These are phyloP conservation scores for Phoma herbarum DNA, from an alignment of 2,329 filamentous ascomycete species.

Conservation along the genomic window DNA sequence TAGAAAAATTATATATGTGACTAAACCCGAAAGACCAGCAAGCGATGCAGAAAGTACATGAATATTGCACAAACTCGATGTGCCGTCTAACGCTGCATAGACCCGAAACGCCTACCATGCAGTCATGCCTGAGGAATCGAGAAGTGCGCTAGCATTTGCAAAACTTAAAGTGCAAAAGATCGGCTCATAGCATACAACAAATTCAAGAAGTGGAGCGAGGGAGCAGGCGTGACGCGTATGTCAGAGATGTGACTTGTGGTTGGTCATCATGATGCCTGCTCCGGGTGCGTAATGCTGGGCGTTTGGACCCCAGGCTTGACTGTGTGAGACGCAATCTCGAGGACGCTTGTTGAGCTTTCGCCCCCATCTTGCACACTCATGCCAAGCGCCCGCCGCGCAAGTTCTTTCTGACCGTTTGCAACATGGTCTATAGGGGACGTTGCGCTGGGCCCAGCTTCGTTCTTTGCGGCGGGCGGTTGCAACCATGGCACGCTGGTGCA, in stretches of 20 bases:
- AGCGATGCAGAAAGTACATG: constrained; percentile 8
- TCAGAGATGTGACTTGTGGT: background rate
- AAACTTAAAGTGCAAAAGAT: background rate
- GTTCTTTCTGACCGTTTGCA: constrained; percentile 47
- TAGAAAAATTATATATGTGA: background rate
- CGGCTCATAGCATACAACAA: background rate
- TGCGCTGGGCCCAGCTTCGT: constrained; percentile 32
- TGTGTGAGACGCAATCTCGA: constrained; percentile 52
- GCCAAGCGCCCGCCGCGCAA: constrained; percentile 50
- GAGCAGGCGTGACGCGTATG: background rate
- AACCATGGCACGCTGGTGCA: constrained; percentile 78
- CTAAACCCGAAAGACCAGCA: constrained; percentile 3
- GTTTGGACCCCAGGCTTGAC: constrained; percentile 54
- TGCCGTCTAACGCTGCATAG: background rate
- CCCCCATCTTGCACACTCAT: constrained; percentile 50
- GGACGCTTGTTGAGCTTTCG: constrained; percentile 51
- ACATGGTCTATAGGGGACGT: constrained; percentile 37
- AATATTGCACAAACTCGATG: background rate
- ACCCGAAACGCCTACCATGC: constrained; percentile 19
- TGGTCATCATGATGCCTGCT: constrained; percentile 25
- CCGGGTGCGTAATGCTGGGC: constrained; percentile 42
- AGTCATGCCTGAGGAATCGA: constrained; percentile 1
- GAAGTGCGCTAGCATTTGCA: constrained; percentile 1
- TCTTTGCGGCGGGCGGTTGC: constrained; percentile 28
- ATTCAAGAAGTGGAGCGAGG: background rate